phyloP scores from a whole-genome alignment of 2,329 filamentous ascomycete genomes.

The Blastomyces parvus region DNA sequence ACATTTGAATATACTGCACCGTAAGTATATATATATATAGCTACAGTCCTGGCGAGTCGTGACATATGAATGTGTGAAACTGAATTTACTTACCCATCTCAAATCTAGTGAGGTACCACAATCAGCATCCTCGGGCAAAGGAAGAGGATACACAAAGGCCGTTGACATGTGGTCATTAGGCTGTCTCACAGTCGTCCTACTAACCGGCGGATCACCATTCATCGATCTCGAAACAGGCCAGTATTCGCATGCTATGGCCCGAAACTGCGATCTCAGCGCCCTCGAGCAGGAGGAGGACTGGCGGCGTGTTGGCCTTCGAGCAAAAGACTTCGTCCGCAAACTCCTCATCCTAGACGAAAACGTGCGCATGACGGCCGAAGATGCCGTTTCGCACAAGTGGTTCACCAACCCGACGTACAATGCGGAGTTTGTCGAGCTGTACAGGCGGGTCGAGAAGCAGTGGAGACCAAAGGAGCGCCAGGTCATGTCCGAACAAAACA shows the following conservation, averaged over 20 bases:
- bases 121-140: slow-evolving; percentile 6
- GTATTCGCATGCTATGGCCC: slow-evolving; percentile 26
- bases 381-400: slow-evolving; percentile 48
- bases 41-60: not conserved
- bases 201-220: slow-evolving; percentile 45
- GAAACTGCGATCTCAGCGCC: slow-evolving; percentile 34
- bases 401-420: slow-evolving; percentile 44
- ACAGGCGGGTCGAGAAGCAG: slow-evolving; percentile 39
- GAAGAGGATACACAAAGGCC: slow-evolving; percentile 46
- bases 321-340: slow-evolving; percentile 45
- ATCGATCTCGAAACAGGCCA: slow-evolving; percentile 25
- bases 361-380: slow-evolving; percentile 42
- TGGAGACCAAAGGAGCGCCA: slow-evolving; percentile 37
- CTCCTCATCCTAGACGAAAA: slow-evolving; percentile 44
- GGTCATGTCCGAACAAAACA: not conserved
- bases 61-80: not conserved
- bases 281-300: slow-evolving; percentile 39
- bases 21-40: slow-evolving; percentile 33
- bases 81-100: not conserved
- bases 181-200: slow-evolving; percentile 42
- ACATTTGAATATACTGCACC: slow-evolving; percentile 51
- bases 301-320: slow-evolving; percentile 33
- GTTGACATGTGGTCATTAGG: slow-evolving; percentile 57
- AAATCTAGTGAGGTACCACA: slow-evolving; percentile 14
- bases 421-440: slow-evolving; percentile 41